Base-by-base conservation (phyloP, 306 rosid species). In the Trifolium pratense region DNA sequence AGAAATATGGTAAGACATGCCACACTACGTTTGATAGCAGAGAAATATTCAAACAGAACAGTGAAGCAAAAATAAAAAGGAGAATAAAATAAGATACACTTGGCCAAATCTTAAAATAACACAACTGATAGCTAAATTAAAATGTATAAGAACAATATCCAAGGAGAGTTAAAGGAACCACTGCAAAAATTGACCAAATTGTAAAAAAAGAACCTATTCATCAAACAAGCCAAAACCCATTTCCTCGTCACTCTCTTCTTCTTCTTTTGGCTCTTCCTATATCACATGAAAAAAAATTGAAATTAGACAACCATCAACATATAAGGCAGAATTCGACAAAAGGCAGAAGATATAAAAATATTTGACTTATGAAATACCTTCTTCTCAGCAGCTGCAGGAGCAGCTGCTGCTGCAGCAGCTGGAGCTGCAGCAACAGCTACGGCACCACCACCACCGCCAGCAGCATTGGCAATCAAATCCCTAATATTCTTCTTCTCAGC, bases 161-260 rank as follows among this genome's bases (percentile, higher is more conserved):
- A 29, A 4, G 45, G 20, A 36, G 29, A 55, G 18, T 66, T 32
- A 29, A 25, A 8, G 45, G 66, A 43, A 68, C 32, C 26, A 43
- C 48, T 31, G 49, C 73, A 46, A 85, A 70, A 72, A 18, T 62
- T 48, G 40, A 69, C 60, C 53, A 61, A 6, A 67, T 8, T 14
- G 75, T 5, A 36, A 77, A 40, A 40, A 74, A 25, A 59, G 32
- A 32, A 31, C 81, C 87, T 88, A 90, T 57, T 90, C 96, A 3
- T 90, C 96, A 2, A 90, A 90, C 84, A 90, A 74, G 78, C 88
- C 56, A 73, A 90, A 84, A 40, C 96, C 96, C 92, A 90, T 83
- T 26, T 90, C 96, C 0, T 88, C 96, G 0, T 90, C 96, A 65
- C 96, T 90, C 67, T 88, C 96, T 78, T 90, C 92, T 79, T 84